These are phyloP conservation scores for Entophlyctis luteolus DNA, from an alignment of 192 early-diverging fungal genomes.

Conservation along the genomic window DNA sequence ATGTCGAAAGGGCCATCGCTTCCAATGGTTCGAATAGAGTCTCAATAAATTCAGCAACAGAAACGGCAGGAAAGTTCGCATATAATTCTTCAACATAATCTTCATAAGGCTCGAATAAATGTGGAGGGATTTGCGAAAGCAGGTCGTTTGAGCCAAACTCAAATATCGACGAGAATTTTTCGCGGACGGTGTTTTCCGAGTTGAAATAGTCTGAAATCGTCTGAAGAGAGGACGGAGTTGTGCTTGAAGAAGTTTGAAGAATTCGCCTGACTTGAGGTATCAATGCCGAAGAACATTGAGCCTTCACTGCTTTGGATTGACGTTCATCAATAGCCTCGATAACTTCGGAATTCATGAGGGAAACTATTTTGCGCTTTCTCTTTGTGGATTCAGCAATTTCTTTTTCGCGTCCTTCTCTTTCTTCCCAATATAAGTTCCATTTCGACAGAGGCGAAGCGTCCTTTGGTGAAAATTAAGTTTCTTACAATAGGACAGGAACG, in stretches of 20 bases:
- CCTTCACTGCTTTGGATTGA: neutral
- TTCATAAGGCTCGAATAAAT: neutral
- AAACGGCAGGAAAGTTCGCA: neutral
- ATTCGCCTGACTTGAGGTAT: neutral
- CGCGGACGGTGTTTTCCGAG: neutral
- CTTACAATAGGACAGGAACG: neutral
- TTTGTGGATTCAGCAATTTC: neutral
- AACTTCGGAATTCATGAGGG: neutral
- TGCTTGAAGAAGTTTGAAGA: neutral
- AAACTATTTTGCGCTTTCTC: neutral
- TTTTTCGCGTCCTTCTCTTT: neutral
- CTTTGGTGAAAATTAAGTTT: neutral
- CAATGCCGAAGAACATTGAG: neutral
- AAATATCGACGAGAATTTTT: neutral
- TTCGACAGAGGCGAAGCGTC: neutral
- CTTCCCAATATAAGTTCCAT: neutral
- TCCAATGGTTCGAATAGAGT: neutral
- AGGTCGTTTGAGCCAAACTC: neutral
- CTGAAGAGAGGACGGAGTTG: neutral
- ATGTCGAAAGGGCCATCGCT: neutral
- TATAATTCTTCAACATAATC: neutral
- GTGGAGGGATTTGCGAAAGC: neutral
- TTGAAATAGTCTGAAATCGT: neutral
- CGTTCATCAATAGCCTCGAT: neutral
- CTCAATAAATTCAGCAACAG: neutral